phyloP scores from a whole-genome alignment of 306 rosid genomes.

The Amphicarpaea edgeworthii region DNA sequence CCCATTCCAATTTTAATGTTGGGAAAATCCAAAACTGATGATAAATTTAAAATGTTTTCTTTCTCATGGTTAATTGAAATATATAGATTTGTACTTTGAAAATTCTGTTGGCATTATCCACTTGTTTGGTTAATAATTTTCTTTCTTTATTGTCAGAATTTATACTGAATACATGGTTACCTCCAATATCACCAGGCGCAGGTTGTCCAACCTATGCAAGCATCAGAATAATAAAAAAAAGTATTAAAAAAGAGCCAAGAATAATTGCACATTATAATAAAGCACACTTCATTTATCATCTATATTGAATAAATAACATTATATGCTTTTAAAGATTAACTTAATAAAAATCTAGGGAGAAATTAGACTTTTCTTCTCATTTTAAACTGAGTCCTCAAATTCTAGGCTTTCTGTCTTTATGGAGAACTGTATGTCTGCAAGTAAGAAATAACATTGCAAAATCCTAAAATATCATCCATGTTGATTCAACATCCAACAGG shows the following conservation, averaged over 20 bases:
- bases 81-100: slow-evolving; percentile 53
- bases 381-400: slow-evolving; percentile 11
- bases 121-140: slow-evolving; percentile 54
- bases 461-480: slow-evolving; percentile 7
- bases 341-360: neutral
- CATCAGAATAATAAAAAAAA: slow-evolving; percentile 36
- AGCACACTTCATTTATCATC: slow-evolving; percentile 28
- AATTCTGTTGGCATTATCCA: slow-evolving; percentile 54
- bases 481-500: slow-evolving; percentile 35
- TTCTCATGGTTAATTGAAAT: slow-evolving; percentile 54
- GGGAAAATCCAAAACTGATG: slow-evolving; percentile 58
- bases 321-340: neutral
- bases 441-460: slow-evolving; percentile 3
- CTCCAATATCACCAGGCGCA: slow-evolving; percentile 58
- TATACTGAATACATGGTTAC: slow-evolving; percentile 50
- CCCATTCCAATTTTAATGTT: slow-evolving; percentile 52
- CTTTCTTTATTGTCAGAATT: slow-evolving; percentile 58
- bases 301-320: neutral
- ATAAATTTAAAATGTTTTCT: slow-evolving; percentile 51
- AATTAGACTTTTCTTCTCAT: neutral
- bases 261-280: slow-evolving; percentile 6
- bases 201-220: slow-evolving; percentile 69
- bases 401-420: slow-evolving; percentile 5
- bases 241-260: slow-evolving; percentile 30
- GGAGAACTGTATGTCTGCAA: slow-evolving; percentile 2